phyloP scores from a whole-genome alignment of 2,329 filamentous ascomycete genomes.

The Pseudocercospora vitis region DNA sequence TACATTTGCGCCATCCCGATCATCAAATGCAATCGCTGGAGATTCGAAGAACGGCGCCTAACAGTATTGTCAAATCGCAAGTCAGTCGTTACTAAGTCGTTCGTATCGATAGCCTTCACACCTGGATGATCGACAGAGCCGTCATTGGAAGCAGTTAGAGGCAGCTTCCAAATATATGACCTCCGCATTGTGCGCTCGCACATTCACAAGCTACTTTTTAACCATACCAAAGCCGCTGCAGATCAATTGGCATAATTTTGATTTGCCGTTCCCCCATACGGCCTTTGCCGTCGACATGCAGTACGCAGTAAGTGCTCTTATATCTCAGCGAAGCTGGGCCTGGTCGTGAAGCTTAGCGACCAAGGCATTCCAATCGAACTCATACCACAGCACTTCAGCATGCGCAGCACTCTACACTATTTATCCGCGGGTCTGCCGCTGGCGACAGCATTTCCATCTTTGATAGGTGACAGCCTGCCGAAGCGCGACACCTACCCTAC shows the following conservation, averaged over 20 bases:
- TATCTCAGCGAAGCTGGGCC: background rate
- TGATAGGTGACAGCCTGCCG: constrained; percentile 15
- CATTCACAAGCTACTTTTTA: constrained; percentile 2
- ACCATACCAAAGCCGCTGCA: background rate
- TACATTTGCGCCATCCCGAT: background rate
- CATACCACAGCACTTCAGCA: constrained; percentile 7
- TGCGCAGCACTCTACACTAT: constrained; percentile 14
- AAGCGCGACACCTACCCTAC: constrained; percentile 20
- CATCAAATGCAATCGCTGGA: background rate
- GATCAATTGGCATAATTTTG: background rate
- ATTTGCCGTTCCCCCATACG: constrained; percentile 4
- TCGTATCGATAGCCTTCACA: background rate
- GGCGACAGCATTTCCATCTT: constrained; percentile 21
- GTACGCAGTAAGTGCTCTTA: background rate
- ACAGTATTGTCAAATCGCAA: background rate
- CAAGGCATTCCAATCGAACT: background rate
- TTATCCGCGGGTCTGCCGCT: constrained; percentile 21
- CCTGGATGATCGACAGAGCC: background rate
- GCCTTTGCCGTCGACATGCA: background rate
- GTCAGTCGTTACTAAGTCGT: background rate
- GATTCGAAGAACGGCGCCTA: background rate
- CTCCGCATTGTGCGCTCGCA: constrained; percentile 3
- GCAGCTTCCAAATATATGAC: background rate
- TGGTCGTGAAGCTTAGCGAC: background rate
- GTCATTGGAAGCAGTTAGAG: background rate